Evolutionary conservation across 768 basidiomycete genomes (phyloP), one percentile per base, ranked within the genome.

Genomic region (Leucocoprinus sp.): DNA sequence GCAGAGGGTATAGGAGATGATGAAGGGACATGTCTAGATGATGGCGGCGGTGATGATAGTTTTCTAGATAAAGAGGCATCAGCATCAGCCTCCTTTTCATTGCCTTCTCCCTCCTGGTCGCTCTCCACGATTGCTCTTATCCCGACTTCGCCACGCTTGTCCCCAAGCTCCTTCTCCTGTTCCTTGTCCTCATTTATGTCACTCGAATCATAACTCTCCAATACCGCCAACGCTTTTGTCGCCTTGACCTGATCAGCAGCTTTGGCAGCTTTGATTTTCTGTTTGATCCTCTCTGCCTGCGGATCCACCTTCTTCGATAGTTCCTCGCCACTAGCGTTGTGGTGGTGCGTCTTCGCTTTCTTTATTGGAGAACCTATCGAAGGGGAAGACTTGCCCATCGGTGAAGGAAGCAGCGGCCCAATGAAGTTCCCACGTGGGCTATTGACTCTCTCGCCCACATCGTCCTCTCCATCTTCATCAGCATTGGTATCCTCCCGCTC

Each of bases 331-430:
- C 33, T 27, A 49, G 35, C 39, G 40, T 24, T 40, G 15, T 27
- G n/a, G 23, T 42, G 46, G 7, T 36, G n/a, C 7, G 21, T 21
- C 26, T 45, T 51, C 14, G 43, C 22, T n/a, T 53, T 52, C 46
- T 57, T 50, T 48, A 52, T 40, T n/a, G 61, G 48, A 60, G 63
- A 31, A 22, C 34, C 43, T 31, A 31, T 11, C 31, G 14, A 31
- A 4, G 31, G n/a, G 57, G 33, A 46, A 50, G 44, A 37, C 26
- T 60, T 60, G 37, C 54, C 64, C 54, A 53, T 33, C 17, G 67
- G 59, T 0, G 80, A 72, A 11, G 85, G 84, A 23, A 83, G 64
- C 33, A 76, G 59, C 18, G 85, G 84, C 2, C 82, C 84, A 51
- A 84, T 82, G 54, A 84, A 80, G 15, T 36, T 42, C 14, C 11